Conservation (phyloP, 371 early-diverging fungal species). For the Gilbertella persicaria region DNA sequence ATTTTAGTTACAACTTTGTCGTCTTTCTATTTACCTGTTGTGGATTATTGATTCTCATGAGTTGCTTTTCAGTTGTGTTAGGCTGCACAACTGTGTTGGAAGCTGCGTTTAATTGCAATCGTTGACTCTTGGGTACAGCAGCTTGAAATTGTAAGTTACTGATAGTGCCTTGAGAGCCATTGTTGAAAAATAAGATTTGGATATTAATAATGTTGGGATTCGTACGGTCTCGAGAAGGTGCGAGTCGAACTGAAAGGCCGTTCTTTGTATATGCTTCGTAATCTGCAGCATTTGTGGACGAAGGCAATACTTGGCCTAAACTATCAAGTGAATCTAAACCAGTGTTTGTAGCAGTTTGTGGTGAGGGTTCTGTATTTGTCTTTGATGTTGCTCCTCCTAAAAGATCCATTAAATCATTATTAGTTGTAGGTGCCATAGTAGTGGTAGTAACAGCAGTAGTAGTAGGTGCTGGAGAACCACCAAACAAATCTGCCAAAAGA, state of each 20-base stretch:
- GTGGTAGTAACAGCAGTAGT: slow-evolving; percentile 27
- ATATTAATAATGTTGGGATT: slow-evolving; percentile 68
- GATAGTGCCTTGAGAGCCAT: slow-evolving; percentile 53
- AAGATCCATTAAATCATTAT: slow-evolving; percentile 35
- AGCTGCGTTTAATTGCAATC: slow-evolving; percentile 83
- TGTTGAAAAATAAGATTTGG: slow-evolving; percentile 70
- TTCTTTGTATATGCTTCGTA: slow-evolving; percentile 78
- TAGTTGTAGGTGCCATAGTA: slow-evolving; percentile 12
- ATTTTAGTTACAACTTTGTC: background rate
- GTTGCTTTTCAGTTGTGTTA: slow-evolving; percentile 71
- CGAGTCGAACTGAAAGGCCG: slow-evolving; percentile 72
- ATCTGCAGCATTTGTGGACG: slow-evolving; percentile 15
- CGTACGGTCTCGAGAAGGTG: slow-evolving; percentile 62
- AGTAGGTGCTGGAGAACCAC: slow-evolving; percentile 40
- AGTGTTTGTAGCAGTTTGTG: slow-evolving; percentile 6
- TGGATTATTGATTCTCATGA: slow-evolving; percentile 86
- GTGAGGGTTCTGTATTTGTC: slow-evolving; percentile 12
- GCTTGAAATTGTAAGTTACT: slow-evolving; percentile 81
- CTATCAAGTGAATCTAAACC: slow-evolving; percentile 26
- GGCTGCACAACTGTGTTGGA: slow-evolving; percentile 61
- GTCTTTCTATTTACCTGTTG: slow-evolving; percentile 59
- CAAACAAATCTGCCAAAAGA: slow-evolving; percentile 85
- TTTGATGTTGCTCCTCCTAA: slow-evolving; percentile 28
- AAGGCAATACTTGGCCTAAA: slow-evolving; percentile 20
- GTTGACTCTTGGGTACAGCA: slow-evolving; percentile 90